A percentile compares a stretch with the other conserved stretches of the same genome.
Evolutionary conservation across 108 stramenopile species (phyloP).

Genomic region (Cylindrotheca fusiformis): DNA sequence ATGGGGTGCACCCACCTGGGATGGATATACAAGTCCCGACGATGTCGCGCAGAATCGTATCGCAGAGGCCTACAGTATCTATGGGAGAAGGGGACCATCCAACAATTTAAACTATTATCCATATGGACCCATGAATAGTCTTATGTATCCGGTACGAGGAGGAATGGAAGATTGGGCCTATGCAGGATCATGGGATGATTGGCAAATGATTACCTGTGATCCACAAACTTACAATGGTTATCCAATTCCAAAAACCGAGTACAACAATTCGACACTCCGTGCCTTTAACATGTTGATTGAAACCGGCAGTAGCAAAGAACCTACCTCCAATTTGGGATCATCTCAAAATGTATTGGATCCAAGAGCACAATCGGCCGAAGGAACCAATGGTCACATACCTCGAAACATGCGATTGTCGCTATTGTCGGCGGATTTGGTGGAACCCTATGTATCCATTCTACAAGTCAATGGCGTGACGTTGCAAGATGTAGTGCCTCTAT

Average conservation of each 20-base stretch:
- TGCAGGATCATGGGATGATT: slow-evolving; percentile 86
- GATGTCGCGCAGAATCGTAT: slow-evolving; percentile 42
- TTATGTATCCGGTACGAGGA: slow-evolving; percentile 92
- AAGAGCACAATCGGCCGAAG: slow-evolving; percentile 26
- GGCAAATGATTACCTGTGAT: slow-evolving; percentile 55
- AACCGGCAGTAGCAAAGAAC: slow-evolving; percentile 64
- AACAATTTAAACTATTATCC: slow-evolving; percentile 27
- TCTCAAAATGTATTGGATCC: slow-evolving; percentile 38
- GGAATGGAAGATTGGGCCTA: slow-evolving; percentile 93
- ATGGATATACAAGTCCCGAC: slow-evolving; percentile 32
- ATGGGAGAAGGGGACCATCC: slow-evolving; percentile 55
- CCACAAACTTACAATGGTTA: slow-evolving; percentile 65
- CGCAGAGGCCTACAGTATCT: slow-evolving; percentile 22
- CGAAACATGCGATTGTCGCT: slow-evolving; percentile 82
- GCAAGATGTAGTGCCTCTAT: slow-evolving; percentile 54
- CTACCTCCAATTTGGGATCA: slow-evolving; percentile 55
- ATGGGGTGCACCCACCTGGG: slow-evolving; percentile 68
- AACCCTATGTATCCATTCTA: slow-evolving; percentile 79
- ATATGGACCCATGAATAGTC: slow-evolving; percentile 16
- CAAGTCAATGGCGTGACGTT: slow-evolving; percentile 35
- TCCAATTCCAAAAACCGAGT: slow-evolving; percentile 38
- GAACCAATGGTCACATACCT: slow-evolving; percentile 64
- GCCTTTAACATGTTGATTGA: slow-evolving; percentile 12
- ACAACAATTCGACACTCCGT: slow-evolving; percentile 68
- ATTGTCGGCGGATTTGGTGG: slow-evolving; percentile 72